Evolutionary conservation across 345 rosid genomes (phyloP).

Genomic region (Gynandropsis gynandra): DNA sequence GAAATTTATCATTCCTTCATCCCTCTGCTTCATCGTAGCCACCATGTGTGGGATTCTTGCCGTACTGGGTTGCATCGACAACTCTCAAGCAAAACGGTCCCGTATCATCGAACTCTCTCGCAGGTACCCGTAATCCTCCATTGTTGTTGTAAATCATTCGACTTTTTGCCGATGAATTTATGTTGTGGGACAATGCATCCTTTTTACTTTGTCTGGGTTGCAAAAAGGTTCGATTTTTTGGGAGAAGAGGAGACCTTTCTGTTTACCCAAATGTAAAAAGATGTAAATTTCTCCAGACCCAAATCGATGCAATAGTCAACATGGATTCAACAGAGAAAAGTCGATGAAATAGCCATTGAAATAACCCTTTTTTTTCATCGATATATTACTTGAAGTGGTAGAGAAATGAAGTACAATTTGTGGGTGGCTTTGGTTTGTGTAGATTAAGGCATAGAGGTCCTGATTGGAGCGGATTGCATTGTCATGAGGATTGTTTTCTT

Average conservation of each 20-base stretch:
- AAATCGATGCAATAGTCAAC: neutral
- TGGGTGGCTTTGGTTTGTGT: conserved; percentile 13
- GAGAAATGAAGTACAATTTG: neutral
- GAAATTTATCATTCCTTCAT: too few species aligned
- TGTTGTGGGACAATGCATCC: neutral
- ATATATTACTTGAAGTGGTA: conserved; percentile 3
- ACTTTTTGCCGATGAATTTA: neutral
- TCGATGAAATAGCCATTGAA: too few species aligned
- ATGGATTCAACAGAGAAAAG: too few species aligned
- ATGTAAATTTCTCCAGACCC: neutral
- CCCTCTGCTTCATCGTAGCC: neutral
- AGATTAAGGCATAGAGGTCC: conserved; percentile 82
- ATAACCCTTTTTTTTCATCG: too few species aligned
- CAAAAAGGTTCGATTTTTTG: conserved; percentile 10
- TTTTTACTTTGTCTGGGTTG: neutral
- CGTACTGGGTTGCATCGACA: conserved; percentile 59
- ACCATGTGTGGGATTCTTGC: conserved; percentile 88
- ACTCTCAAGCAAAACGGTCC: conserved; percentile 71
- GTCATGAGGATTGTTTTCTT: conserved; percentile 56
- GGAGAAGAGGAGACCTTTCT: neutral
- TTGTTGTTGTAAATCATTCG: neutral
- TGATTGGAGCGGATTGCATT: conserved; percentile 79
- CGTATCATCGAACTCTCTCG: conserved; percentile 79
- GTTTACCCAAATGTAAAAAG: too few species aligned
- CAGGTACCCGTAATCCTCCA: conserved; percentile 28